A percentile compares a stretch with the other conserved stretches of the same genome.
Conservation (phyloP, 495 filamentous ascomycete genomes). For the Hypoxylon perforatum region DNA sequence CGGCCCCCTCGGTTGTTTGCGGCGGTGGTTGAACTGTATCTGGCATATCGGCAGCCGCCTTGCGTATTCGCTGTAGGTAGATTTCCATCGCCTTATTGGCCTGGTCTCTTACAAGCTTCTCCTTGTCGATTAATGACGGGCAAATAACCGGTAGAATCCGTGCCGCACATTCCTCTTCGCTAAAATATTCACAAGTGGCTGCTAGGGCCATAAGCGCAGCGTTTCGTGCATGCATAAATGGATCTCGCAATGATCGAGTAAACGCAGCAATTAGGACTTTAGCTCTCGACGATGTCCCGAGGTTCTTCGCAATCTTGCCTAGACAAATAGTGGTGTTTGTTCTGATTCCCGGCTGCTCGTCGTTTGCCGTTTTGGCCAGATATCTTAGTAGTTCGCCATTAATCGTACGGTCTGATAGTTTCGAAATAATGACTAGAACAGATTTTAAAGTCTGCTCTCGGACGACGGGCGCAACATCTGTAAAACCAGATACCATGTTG, state of each 20-base stretch:
- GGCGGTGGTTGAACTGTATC: slow-evolving; percentile 72
- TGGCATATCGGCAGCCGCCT: slow-evolving; percentile 79
- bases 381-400: slow-evolving; percentile 93
- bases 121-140: slow-evolving; percentile 82
- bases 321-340: slow-evolving; percentile 98
- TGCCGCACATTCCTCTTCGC: slow-evolving; percentile 87
- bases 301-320: slow-evolving; percentile 91
- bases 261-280: slow-evolving; percentile 96
- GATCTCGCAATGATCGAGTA: slow-evolving; percentile 85
- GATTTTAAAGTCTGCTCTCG: slow-evolving; percentile 96
- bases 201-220: slow-evolving; percentile 86
- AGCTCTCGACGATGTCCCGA: slow-evolving; percentile 78
- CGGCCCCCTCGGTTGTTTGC: slow-evolving; percentile 58
- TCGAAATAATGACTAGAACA: slow-evolving; percentile 82
- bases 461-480: slow-evolving; percentile 88
- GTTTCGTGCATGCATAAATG: slow-evolving; percentile 92
- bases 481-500: slow-evolving; percentile 93
- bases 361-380: slow-evolving; percentile 94
- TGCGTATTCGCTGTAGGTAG: slow-evolving; percentile 86
- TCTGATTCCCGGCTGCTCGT: slow-evolving; percentile 95
- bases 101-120: slow-evolving; percentile 92
- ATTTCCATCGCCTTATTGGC: slow-evolving; percentile 89
- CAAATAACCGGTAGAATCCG: slow-evolving; percentile 86
- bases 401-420: slow-evolving; percentile 90
- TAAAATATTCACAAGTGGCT: slow-evolving; percentile 87